Conservation (phyloP, 371 early-diverging fungal species). For the Rhizopus arrhizus region DNA sequence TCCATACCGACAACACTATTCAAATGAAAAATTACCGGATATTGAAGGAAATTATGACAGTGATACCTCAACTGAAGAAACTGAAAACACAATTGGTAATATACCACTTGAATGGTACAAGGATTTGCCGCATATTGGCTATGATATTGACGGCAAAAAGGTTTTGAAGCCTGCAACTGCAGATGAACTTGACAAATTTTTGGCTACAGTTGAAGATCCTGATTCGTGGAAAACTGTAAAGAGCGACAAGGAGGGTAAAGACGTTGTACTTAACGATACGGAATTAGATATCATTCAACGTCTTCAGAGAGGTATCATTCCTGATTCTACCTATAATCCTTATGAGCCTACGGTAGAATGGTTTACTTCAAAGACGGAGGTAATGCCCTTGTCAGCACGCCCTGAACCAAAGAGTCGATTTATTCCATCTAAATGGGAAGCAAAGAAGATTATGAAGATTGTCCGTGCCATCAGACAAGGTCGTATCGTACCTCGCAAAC, state of each 20-base stretch:
- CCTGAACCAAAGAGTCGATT: constrained; percentile 96
- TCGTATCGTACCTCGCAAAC: constrained; percentile 72
- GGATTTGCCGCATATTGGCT: constrained; percentile 95
- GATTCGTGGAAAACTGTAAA: constrained; percentile 86
- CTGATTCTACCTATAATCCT: constrained; percentile 85
- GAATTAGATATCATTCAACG: constrained; percentile 92
- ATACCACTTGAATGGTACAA: constrained; percentile 96
- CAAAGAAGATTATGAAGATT: constrained; percentile 90
- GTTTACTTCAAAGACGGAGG: constrained; percentile 83
- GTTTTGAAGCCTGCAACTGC: constrained; percentile 83
- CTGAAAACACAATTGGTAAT: constrained; percentile 86
- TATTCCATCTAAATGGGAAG: constrained; percentile 93
- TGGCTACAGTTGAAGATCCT: constrained; percentile 91
- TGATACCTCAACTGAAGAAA: constrained; percentile 90
- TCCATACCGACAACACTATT: constrained; percentile 38
- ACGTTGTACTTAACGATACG: constrained; percentile 80
- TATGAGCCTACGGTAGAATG: constrained; percentile 93
- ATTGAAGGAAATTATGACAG: constrained; percentile 91
- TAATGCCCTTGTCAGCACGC: constrained; percentile 78
- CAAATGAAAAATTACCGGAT: constrained; percentile 64
- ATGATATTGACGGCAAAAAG: constrained; percentile 90
- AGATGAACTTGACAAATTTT: constrained; percentile 92
- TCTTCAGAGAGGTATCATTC: constrained; percentile 78
- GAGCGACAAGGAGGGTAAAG: constrained; percentile 79
- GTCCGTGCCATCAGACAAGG: constrained; percentile 93